Conservation (phyloP, 257 asterid species). For the Voacanga thouarsii region DNA sequence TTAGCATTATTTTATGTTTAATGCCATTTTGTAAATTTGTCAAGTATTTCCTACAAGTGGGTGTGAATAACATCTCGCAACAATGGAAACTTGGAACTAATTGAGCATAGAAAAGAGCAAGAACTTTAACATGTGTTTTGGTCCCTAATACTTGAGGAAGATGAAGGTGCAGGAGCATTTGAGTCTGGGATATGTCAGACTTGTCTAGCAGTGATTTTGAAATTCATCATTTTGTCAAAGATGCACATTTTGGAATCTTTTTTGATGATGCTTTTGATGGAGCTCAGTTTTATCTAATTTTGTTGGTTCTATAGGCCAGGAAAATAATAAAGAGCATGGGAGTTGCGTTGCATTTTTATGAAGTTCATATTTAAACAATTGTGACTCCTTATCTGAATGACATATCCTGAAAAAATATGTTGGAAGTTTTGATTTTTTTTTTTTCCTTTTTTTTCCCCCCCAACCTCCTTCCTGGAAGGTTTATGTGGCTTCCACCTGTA, state of each 20-base stretch:
- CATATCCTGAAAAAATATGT: neutral
- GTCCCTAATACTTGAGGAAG: neutral
- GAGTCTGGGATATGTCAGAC: neutral
- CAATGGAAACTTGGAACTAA: neutral
- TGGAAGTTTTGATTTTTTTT: no score
- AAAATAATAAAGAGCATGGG: neutral
- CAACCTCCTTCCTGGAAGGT: neutral
- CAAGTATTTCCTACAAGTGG: neutral
- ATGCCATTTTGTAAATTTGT: neutral
- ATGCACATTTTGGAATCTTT: neutral
- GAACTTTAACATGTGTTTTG: neutral
- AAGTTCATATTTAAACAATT: neutral
- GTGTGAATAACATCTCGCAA: neutral
- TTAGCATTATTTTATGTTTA: neutral
- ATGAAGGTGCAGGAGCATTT: neutral
- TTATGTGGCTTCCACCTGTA: neutral
- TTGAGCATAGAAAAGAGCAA: neutral
- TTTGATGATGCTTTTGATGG: neutral
- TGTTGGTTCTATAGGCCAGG: neutral
- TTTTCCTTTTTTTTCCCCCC: no score
- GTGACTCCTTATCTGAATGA: neutral
- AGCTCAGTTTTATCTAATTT: neutral
- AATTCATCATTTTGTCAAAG: neutral
- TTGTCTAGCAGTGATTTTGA: neutral
- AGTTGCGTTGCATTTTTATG: neutral